Evolutionary conservation across 2,329 filamentous ascomycete species (phyloP), one percentile per base, ranked within the genome.

Genomic region (Aspergillus costaricaensis): DNA sequence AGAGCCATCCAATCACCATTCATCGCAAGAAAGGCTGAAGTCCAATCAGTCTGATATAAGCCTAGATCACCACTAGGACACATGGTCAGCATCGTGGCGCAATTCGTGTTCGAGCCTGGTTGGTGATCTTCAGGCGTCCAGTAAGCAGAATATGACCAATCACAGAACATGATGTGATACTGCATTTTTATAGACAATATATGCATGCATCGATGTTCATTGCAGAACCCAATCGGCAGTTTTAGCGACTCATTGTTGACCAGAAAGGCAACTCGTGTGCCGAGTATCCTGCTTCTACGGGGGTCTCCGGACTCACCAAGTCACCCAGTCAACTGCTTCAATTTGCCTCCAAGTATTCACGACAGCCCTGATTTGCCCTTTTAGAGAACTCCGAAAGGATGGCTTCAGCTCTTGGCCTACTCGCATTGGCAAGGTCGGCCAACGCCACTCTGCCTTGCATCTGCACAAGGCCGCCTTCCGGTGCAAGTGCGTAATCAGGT

Each of bases 161-260:
- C 47, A 50, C 25, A 21, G 47, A 27, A 19, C 32, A 30, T 50
- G 47, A 50, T 50, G 47, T 50, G 47, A 50, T 50, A 27, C 23
- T 30, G 25, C 47, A 50, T 27, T 30, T 50, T 30, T 50, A 50
- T 50, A 50, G 47, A 49, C 47, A 50, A 50, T 50, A 50, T 50
- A 50, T 50, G 47, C 47, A 50, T 50, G 47, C 47, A 50, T 19
- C 27, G 47, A 27, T 27, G 23, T 30, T n/a, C 47, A 32, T 30
- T 50, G 47, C 47, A 27, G 25, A 4, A 5, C 25, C 47, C 47
- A 30, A 30, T 50, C 25, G 47, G 47, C 25, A 50, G 10, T 1
- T 44, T 49, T 47, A 47, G 44, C 25, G 47, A 50, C 14, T 19
- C 41, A 44, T 44, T 12, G 10, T 17, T 14, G 14, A 15, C 23